These are phyloP conservation scores for Lasiodiplodia gonubiensis DNA, from an alignment of 2,329 filamentous ascomycete genomes.

Conservation along the genomic window DNA sequence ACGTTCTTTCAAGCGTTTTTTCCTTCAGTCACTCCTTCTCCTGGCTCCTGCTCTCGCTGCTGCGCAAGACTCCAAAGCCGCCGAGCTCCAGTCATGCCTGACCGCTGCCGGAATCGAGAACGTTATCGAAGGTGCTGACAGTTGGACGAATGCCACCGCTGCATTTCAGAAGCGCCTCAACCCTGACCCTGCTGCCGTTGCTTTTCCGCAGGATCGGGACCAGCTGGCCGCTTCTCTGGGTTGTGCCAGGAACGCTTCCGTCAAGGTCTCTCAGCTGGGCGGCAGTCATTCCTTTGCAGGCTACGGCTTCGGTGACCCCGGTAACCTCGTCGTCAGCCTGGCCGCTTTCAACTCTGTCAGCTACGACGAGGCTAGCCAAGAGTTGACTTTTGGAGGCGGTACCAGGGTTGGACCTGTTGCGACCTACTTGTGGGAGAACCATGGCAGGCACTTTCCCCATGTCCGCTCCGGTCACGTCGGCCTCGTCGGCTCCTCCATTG, in stretches of 20 bases:
- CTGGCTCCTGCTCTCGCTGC: background rate
- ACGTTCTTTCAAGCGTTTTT: slow-evolving; percentile 8
- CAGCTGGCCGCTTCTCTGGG: slow-evolving; percentile 31
- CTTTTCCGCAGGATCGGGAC: slow-evolving; percentile 26
- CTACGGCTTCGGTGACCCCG: slow-evolving; percentile 32
- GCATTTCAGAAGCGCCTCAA: slow-evolving; percentile 32
- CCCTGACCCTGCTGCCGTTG: slow-evolving; percentile 32
- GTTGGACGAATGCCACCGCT: slow-evolving; percentile 30
- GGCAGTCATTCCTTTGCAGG: slow-evolving; percentile 33
- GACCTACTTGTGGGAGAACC: slow-evolving; percentile 34
- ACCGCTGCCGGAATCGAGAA: slow-evolving; percentile 21
- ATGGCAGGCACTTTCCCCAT: slow-evolving; percentile 34
- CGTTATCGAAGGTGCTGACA: slow-evolving; percentile 26
- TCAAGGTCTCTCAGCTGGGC: slow-evolving; percentile 32
- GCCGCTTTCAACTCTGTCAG: slow-evolving; percentile 30
- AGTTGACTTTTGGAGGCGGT: slow-evolving; percentile 32
- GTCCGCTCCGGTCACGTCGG: slow-evolving; percentile 33
- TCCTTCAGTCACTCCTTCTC: slow-evolving; percentile 15
- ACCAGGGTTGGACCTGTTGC: slow-evolving; percentile 32
- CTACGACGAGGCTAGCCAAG: slow-evolving; percentile 30
- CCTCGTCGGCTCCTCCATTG: slow-evolving; percentile 32
- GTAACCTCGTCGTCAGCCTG: slow-evolving; percentile 32
- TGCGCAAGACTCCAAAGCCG: slow-evolving; percentile 12
- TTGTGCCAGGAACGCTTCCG: slow-evolving; percentile 31
- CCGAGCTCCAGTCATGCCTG: slow-evolving; percentile 29